These are phyloP conservation scores for Cryptosporidium meleagridis DNA, from an alignment of 169 alveolate genomes.

Conservation along the genomic window DNA sequence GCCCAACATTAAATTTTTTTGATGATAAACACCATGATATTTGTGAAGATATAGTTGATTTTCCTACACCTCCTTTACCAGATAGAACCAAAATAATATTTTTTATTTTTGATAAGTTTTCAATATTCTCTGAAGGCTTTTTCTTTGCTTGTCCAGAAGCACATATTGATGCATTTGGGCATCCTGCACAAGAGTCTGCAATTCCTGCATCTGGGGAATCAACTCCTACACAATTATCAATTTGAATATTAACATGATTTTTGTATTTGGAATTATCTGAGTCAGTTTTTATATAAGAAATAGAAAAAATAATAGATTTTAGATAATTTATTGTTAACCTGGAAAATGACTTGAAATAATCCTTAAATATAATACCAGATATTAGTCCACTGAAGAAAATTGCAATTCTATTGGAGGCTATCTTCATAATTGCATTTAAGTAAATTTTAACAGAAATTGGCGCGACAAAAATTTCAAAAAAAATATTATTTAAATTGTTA, in stretches of 20 bases:
- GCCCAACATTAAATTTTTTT: constrained; percentile 87
- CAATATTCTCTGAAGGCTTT: constrained; percentile 74
- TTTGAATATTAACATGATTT: not conserved
- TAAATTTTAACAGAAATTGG: not conserved
- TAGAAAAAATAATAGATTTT: not conserved
- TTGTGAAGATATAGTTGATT: constrained; percentile 96
- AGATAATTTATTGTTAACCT: not conserved
- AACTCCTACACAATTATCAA: constrained; percentile 84
- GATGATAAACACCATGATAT: constrained; percentile 81
- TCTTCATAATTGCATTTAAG: constrained; percentile 9
- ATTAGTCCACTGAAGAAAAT: constrained; percentile 30
- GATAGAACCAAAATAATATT: constrained; percentile 91
- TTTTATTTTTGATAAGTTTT: constrained; percentile 88
- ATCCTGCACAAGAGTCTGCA: constrained; percentile 96
- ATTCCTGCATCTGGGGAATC: constrained; percentile 88
- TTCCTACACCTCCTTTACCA: constrained; percentile 99
- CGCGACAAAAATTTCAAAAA: not conserved
- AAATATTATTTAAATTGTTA: not conserved
- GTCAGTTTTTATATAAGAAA: not conserved
- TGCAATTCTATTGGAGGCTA: not conserved
- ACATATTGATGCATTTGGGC: constrained; percentile 95
- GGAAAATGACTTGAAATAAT: not conserved
- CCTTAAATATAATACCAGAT: constrained; percentile 1
- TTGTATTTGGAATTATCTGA: not conserved
- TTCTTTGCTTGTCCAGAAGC: constrained; percentile 90